Evolutionary conservation across 177 flowering plant genomes (phyloP).

Genomic region (Vitis hybrid): DNA sequence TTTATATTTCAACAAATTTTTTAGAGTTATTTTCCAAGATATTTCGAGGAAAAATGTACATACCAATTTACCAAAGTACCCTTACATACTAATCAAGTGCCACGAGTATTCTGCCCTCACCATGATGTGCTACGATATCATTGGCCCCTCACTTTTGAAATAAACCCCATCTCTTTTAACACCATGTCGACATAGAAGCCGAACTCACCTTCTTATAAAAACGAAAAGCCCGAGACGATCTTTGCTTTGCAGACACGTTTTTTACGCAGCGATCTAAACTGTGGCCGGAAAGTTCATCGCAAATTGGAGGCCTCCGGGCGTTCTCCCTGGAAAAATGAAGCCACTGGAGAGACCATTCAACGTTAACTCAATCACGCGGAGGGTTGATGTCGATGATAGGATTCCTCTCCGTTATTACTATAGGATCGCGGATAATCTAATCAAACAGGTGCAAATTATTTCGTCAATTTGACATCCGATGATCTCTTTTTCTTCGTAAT

Average conservation of each 20-base stretch:
- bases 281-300: neutral
- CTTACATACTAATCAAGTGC: no score
- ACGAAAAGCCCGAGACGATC: constrained; percentile 3
- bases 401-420: constrained; percentile 74
- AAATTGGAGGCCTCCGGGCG: neutral
- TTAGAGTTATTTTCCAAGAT: no score
- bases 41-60: no score
- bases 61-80: no score
- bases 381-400: constrained; percentile 77
- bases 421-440: constrained; percentile 88
- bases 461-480: no score
- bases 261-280: neutral
- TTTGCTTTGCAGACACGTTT: constrained; percentile 11
- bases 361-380: constrained; percentile 49
- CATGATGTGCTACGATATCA: no score
- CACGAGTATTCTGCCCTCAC: no score
- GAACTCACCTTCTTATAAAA: neutral
- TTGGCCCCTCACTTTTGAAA: no score
- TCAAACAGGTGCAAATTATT: constrained; percentile 63
- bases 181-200: constrained; percentile 15
- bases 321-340: constrained; percentile 28
- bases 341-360: constrained; percentile 48
- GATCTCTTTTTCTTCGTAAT: neutral
- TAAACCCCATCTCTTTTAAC: neutral
- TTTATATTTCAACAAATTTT: no score